Conservation (phyloP, 495 filamentous ascomycete genomes). For the Opeltia flavorubescens region DNA sequence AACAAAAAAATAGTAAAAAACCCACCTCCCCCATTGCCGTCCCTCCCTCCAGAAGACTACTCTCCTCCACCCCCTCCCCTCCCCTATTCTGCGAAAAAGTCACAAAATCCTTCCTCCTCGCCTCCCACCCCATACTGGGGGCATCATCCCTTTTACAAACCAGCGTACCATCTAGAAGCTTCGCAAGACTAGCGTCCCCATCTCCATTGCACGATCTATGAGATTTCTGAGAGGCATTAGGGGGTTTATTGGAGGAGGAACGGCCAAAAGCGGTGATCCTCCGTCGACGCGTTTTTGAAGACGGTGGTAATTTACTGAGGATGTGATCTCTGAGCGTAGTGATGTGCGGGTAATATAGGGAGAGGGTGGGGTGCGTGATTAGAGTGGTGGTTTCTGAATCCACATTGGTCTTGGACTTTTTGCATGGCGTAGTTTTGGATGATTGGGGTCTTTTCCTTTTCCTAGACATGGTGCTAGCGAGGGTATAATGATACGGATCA, state of each 20-base stretch:
- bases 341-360: conserved; percentile 56
- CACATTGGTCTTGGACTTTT: not conserved
- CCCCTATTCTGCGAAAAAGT: conserved; percentile 59
- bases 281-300: conserved; percentile 37
- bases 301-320: conserved; percentile 32
- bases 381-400: not conserved
- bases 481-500: no score
- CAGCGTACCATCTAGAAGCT: conserved; percentile 53
- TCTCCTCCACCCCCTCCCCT: conserved; percentile 12
- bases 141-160: conserved; percentile 37
- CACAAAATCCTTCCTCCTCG: conserved; percentile 42
- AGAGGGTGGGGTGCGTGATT: conserved; percentile 52
- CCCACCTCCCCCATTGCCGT: conserved; percentile 47
- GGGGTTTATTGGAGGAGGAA: no score
- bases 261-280: conserved; percentile 27
- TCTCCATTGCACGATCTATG: no score
- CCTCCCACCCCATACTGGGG: conserved; percentile 22
- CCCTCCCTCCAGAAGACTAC: conserved; percentile 17
- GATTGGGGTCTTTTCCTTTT: not conserved
- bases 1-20: conserved; percentile 4
- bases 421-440: not conserved
- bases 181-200: conserved; percentile 28
- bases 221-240: no score
- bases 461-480: not conserved
- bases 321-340: conserved; percentile 62